Evolutionary conservation across 331 rosid species (phyloP), one percentile per base, ranked within the genome.

Genomic region (Dryas integrifolia): DNA sequence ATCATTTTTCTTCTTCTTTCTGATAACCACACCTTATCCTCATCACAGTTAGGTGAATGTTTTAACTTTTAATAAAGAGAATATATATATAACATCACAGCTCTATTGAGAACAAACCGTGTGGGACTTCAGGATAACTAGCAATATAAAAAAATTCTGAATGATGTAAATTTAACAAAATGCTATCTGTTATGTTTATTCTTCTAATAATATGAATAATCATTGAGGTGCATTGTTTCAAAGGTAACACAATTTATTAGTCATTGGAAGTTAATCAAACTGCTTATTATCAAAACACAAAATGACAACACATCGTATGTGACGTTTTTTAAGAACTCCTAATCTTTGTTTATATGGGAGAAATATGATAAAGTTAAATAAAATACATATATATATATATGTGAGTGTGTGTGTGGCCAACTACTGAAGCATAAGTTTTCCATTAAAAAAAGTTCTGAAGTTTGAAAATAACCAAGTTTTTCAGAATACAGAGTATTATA

Each of bases 121-220:
- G 75, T 70, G 75, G 75, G 64, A 69, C 74, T 21, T 40, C 9
- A 44, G 21, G 74, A 69, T 40, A 41, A 69, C 41, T 18, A 12
- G 74, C 21, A 18, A 13, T 7, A 50, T 5, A 11, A 1, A 53
- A 69, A 4, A 58, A 6, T 58, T 44, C 18, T 40, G 21, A 53
- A 52, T 53, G 21, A 38, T 9, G 11, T 30, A 26, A 26, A 58
- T 30, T 30, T 30, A 30, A 30, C 35, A 30, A 30, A 30, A 30
- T 30, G 35, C 35, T 21, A 21, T 13, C 2, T 12, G 55, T 13
- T n/a, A 50, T 13, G 18, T 50, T 50, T 5, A 50, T 50, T 5
- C 55, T 50, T 50, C 55, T 12, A 50, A 50, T 14, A 50, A 50
- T 50, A 14, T 50, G 18, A 50, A 30, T 30, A 30, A 30, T 30